Conservation (phyloP, 129 eudicot species). For the Centella asiatica region DNA sequence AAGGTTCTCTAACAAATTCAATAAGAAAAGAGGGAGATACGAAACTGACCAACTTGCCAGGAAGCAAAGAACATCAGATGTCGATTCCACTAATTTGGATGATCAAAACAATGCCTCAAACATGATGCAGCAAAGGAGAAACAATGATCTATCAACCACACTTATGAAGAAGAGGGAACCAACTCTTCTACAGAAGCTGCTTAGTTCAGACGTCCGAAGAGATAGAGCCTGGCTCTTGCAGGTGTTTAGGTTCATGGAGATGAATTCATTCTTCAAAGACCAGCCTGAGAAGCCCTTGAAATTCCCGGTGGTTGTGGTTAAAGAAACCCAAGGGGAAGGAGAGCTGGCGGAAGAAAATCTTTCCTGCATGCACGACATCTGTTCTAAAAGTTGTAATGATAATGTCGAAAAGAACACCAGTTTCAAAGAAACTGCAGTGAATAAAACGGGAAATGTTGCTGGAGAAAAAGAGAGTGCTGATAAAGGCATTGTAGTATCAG, state of each 20-base stretch:
- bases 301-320: conserved; percentile 50
- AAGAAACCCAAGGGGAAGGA: conserved; percentile 23
- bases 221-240: conserved; percentile 67
- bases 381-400: not conserved
- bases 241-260: conserved; percentile 73
- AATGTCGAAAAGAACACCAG: not conserved
- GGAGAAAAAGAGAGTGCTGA: not conserved
- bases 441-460: not conserved
- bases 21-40: conserved; percentile 44
- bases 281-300: conserved; percentile 36
- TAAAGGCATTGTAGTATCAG: not conserved
- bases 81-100: conserved; percentile 15
- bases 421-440: not conserved
- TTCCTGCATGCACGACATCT: not conserved
- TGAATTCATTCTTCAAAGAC: conserved; percentile 61
- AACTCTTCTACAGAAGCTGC: conserved; percentile 71
- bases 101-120: conserved; percentile 10
- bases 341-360: conserved; percentile 13
- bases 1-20: conserved; percentile 34
- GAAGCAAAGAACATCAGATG: conserved; percentile 23
- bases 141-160: not conserved
- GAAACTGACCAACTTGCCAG: conserved; percentile 28
- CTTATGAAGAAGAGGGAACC: conserved; percentile 31
- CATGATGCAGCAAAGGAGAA: conserved; percentile 3
- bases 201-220: conserved; percentile 53